phyloP scores from a whole-genome alignment of 306 rosid species.

The Cucumis sativus region Cucumber_9930_V3 NC_026657.2:23611501-23612000 shows the following conservation, averaged over 20 bases:
- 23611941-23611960: not conserved
- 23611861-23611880: no score
- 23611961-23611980: not conserved
- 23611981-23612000: not conserved
- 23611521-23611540: not conserved
- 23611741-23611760: not conserved
- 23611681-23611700: not conserved
- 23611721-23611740: not conserved
- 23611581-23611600: not conserved
- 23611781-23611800: not conserved
- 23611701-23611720: no score
- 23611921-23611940: not conserved
- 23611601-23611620: not conserved
- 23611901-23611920: not conserved
- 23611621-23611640: not conserved
- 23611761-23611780: not conserved
- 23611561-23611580: not conserved
- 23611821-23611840: no score
- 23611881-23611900: no score
- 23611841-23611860: no score
- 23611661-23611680: not conserved
- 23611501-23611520: not conserved
- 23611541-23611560: not conserved
- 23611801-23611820: no score
- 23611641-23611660: not conserved